Percentiles rank a stretch among this genome's conserved stretches.
Conservation (phyloP, 768 basidiomycete species). For the Russula sp. region DNA sequence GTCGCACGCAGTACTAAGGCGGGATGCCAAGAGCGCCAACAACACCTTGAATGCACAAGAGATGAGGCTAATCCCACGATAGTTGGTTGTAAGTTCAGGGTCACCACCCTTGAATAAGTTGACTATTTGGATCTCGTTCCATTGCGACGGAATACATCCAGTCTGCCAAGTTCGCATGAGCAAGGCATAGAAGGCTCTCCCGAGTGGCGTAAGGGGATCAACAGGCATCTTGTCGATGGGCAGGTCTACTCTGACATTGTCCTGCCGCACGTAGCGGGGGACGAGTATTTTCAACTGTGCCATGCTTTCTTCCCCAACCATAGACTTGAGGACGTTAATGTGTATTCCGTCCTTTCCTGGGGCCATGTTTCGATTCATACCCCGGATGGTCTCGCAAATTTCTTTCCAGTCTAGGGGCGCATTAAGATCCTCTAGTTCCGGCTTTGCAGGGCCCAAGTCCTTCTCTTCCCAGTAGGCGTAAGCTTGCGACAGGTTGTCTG, state of each 20-base stretch:
- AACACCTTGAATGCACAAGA: constrained; percentile 14
- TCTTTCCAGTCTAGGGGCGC: not conserved
- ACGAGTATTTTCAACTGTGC: not conserved
- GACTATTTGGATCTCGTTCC: constrained; percentile 12
- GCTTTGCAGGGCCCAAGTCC: not conserved
- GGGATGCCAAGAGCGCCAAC: constrained; percentile 4
- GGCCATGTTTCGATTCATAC: not conserved
- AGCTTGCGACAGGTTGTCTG: not conserved
- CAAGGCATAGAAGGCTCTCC: not conserved
- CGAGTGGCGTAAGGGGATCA: not conserved
- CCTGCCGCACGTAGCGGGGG: not conserved
- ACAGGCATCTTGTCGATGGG: not conserved
- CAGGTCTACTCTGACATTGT: not conserved
- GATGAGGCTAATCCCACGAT: constrained; percentile 19
- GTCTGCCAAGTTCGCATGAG: accelerated
- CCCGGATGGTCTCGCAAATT: not conserved
- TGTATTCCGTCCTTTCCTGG: constrained; percentile 1
- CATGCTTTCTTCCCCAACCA: not conserved
- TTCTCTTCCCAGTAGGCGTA: not conserved
- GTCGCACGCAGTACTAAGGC: not conserved
- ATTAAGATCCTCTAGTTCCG: no score
- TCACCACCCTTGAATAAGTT: constrained; percentile 18
- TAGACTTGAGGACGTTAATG: not conserved
- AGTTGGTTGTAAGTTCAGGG: constrained; percentile 10
- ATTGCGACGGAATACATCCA: not conserved